Conservation (phyloP, 768 basidiomycete species). For the Gloeopeniophorella convolvens region DNA sequence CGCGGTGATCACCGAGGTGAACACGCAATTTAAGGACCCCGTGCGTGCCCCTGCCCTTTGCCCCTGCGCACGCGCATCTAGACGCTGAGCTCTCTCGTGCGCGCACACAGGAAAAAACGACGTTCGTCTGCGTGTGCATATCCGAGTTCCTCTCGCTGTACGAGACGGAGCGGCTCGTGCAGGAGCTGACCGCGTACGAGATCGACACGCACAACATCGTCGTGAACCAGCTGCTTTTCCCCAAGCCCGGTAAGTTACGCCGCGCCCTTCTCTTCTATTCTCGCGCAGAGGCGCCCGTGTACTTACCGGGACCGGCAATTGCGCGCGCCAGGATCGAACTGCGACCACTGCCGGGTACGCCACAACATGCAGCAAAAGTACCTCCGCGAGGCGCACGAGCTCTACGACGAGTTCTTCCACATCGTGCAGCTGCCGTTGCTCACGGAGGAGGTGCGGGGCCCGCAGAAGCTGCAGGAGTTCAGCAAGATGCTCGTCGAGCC, state of each 20-base stretch:
- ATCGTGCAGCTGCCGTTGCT: constrained; percentile 89
- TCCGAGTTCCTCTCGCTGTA: constrained; percentile 98
- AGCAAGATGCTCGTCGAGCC: constrained; percentile 87
- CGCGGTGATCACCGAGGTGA: constrained; percentile 95
- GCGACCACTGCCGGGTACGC: constrained; percentile 91
- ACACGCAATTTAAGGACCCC: constrained; percentile 98
- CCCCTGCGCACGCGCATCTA: no score
- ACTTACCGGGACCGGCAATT: background rate
- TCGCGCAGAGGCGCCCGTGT: background rate
- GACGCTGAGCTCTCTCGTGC: no score
- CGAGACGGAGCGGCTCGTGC: constrained; percentile 96
- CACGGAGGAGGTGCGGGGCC: constrained; percentile 95
- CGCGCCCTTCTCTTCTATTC: background rate
- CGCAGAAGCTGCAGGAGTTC: constrained; percentile 88
- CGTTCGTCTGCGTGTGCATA: constrained; percentile 97
- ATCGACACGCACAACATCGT: constrained; percentile 99
- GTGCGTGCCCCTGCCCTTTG: constrained; percentile 38
- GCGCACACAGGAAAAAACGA: constrained; percentile 83
- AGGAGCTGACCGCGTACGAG: constrained; percentile 89
- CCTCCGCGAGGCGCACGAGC: constrained; percentile 90
- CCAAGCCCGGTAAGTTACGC: constrained; percentile 64
- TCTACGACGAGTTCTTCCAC: constrained; percentile 98
- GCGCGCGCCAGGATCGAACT: constrained; percentile 71
- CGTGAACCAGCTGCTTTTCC: constrained; percentile 95
- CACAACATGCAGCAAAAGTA: constrained; percentile 99